Base-by-base conservation (phyloP, 345 rosid genomes). In the Salix brachista region DNA sequence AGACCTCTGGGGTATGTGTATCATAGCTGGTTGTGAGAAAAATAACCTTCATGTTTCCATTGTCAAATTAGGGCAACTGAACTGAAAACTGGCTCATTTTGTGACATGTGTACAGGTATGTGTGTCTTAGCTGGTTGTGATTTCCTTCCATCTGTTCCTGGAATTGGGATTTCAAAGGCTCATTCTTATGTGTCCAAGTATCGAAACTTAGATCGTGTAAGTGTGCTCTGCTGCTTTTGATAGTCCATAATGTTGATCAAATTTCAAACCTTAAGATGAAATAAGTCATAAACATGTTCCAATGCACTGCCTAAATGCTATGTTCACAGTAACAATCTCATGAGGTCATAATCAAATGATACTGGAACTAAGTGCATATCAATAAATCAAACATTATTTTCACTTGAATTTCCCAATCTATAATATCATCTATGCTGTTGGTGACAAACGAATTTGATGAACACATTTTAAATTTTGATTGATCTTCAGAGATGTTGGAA, bases 51-150 rank as follows among this genome's bases (percentile, higher is more conserved):
- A 14, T 46, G 50, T 46, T 46, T 46, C 50, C 50, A 11, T 30
- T 37, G 14, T 62, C 21, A 17, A n/a, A 25, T 32, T 5, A 6
- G 11, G 61, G 36, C 67, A 44, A 79, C 41, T 67, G 60, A 60
- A 66, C 58, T 64, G 26, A 48, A 46, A 67, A 39, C 9, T 67
- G 58, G 74, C 37, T 79, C 73, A 21, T 73, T 67, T 37, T 58
- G 42, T 85, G 54, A 75, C 21, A 60, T 52, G 67, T 67, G 41
- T 70, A 46, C 89, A 94, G 97, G 97, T 21, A 92, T 94, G 97
- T 94, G 97, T 76, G 95, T 92, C 69, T 75, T 94, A 80, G 94
- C 97, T n/a, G 94, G 97, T 52, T 94, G 98, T 76, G 98, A 94
- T 87, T 94, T 92, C 83, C 95, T 94, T 79, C 90, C 97, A 56